Evolutionary conservation across 192 early-diverging fungal species (phyloP), one percentile per base, ranked within the genome.

Genomic region (Coemansia sp.): DNA sequence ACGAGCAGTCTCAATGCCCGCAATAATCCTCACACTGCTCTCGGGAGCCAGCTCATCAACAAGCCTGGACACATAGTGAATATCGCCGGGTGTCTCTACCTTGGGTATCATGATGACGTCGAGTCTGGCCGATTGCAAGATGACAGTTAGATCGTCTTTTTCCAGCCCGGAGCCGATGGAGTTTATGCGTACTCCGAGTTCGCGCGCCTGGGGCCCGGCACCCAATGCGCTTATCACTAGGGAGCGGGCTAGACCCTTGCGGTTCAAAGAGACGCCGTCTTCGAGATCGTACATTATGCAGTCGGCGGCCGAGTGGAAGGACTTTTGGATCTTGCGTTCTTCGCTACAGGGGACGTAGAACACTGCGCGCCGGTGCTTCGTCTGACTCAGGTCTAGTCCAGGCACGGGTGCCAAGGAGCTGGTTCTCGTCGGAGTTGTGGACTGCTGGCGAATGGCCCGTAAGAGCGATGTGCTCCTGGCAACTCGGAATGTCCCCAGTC

Each of bases 121-220:
- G 8, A 95, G 80, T 23, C 76, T 60, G 46, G 76, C 77, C 1
- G 90, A 87, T 41, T 84, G 87, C 59, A 94, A 84, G 57, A 94
- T 83, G 3, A 91, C 90, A 36, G 87, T 86, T 12, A 98, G 81
- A 72, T 98, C 96, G 39, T 91, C 90, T 25, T 87, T 73, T 67
- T 92, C 94, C 64, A 87, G 60, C 64, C 87, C 91, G 12, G 90
- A 91, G 19, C 92, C 92, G 27, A 95, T 79, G 11, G 89, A 77
- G 76, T 98, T 98, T 70, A 98, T 96, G 39, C 96, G 88, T 32
- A 98, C 96, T 6, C 92, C 91, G 61, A 92, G 90, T 73, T 96
- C 95, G 0, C 86, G 55, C 9, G 36, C 25, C 5, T 37, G 32
- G 7, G 62, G 32, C 41, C 68, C 68, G 42, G 82, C 80, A 59